Percentiles rank a stretch among this genome's conserved stretches.
Conservation (phyloP, 768 basidiomycete species). For the Galerina sulciceps region DNA sequence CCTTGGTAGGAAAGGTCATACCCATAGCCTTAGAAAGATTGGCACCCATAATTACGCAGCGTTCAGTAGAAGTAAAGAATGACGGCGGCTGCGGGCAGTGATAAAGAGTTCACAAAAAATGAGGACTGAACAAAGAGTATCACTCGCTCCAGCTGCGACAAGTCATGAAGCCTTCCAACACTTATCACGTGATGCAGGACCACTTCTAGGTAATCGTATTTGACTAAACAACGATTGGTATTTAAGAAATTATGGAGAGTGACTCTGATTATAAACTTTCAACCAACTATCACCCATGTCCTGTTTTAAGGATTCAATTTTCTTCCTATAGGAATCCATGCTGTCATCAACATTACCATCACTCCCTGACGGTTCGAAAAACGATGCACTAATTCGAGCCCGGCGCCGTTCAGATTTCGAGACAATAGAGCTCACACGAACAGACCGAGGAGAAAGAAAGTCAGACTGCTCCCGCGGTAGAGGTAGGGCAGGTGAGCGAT, state of each 20-base stretch:
- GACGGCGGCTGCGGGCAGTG: slow-evolving; percentile 42
- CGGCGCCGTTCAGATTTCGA: slow-evolving; percentile 49
- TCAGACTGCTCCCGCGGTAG: not conserved
- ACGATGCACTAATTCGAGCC: slow-evolving; percentile 62
- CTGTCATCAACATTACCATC: slow-evolving; percentile 36
- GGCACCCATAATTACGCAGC: slow-evolving; percentile 68
- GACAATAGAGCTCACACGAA: not conserved
- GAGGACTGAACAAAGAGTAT: slow-evolving; percentile 2
- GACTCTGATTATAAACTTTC: slow-evolving; percentile 68
- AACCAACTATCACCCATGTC: slow-evolving; percentile 93
- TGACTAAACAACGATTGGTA: not conserved
- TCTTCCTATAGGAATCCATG: slow-evolving; percentile 74
- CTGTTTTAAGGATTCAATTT: slow-evolving; percentile 80
- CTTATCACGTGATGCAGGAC: slow-evolving; percentile 16
- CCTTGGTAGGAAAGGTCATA: slow-evolving; percentile 34
- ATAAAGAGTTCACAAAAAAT: slow-evolving; percentile 19
- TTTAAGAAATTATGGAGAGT: slow-evolving; percentile 11
- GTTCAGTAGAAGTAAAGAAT: slow-evolving; percentile 60
- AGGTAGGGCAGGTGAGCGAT: not conserved
- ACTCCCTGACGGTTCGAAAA: slow-evolving; percentile 54
- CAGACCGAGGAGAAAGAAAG: not conserved
- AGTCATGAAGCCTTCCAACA: slow-evolving; percentile 10
- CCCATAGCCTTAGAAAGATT: slow-evolving; percentile 87
- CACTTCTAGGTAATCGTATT: not conserved
- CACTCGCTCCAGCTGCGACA: not conserved